phyloP scores from a whole-genome alignment of 768 basidiomycete species.

The Flagelloscypha sp. region DNA sequence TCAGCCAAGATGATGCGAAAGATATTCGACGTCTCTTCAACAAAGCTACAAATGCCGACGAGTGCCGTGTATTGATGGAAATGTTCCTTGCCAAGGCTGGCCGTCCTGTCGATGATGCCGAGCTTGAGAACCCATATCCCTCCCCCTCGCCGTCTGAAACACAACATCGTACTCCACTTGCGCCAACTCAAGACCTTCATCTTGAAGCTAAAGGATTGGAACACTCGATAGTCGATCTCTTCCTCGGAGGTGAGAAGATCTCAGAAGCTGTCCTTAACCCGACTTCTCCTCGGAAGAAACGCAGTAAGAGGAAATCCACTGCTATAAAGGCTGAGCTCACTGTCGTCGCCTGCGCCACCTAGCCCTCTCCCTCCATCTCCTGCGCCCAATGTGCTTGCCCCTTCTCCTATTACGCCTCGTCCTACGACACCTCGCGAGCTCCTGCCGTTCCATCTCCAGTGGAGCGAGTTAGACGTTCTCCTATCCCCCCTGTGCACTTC shows the following conservation, averaged over 20 bases:
- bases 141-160: conserved; percentile 28
- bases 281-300: conserved; percentile 9
- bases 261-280: conserved; percentile 5
- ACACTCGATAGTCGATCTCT: conserved; percentile 41
- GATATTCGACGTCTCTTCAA: conserved; percentile 64
- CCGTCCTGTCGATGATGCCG: conserved; percentile 24
- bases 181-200: conserved; percentile 7
- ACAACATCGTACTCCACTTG: conserved; percentile 6
- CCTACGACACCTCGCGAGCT: too few species aligned
- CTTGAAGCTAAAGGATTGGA: conserved; percentile 32
- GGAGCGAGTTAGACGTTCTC: too few species aligned
- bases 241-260: conserved; percentile 20
- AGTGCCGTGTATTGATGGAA: conserved; percentile 79
- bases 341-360: conserved; percentile 3
- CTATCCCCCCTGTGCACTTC: too few species aligned
- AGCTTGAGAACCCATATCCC: conserved; percentile 23
- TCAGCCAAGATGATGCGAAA: conserved; percentile 40
- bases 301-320: too few species aligned
- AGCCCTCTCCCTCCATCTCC: not conserved
- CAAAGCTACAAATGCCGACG: conserved; percentile 65
- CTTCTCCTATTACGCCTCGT: too few species aligned
- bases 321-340: conserved; percentile 2
- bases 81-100: conserved; percentile 69
- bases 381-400: not conserved
- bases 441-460: too few species aligned